phyloP scores from a whole-genome alignment of 352 stramenopile genomes.

The Phytophthora sansomeana region DNA sequence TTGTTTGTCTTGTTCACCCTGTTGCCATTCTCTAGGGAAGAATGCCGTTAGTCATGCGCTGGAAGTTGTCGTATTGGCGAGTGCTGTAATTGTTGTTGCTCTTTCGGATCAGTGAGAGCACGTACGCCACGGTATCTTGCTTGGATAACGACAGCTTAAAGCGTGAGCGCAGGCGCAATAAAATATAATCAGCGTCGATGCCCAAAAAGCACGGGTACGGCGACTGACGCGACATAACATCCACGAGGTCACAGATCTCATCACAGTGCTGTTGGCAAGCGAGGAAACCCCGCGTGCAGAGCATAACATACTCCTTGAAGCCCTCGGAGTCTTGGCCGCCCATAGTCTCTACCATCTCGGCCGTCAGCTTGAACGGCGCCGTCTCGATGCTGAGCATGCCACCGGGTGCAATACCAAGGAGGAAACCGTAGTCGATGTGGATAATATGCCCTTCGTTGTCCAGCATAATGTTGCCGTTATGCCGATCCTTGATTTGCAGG shows the following conservation, averaged over 20 bases:
- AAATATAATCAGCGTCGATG: slow-evolving; percentile 86
- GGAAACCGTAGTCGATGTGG: slow-evolving; percentile 99
- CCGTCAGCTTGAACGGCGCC: slow-evolving; percentile 99
- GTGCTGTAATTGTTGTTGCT: slow-evolving; percentile 95
- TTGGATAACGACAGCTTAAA: slow-evolving; percentile 91
- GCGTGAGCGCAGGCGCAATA: slow-evolving; percentile 85
- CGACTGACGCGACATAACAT: slow-evolving; percentile 96
- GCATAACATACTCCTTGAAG: slow-evolving; percentile 97
- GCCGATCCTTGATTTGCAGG: slow-evolving; percentile 99
- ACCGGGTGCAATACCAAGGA: slow-evolving; percentile 98
- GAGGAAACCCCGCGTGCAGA: slow-evolving; percentile 98
- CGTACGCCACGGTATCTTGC: slow-evolving; percentile 91
- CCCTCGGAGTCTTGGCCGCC: slow-evolving; percentile 89
- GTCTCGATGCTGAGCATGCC: slow-evolving; percentile 99
- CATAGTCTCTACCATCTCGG: slow-evolving; percentile 99
- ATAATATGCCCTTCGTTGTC: slow-evolving; percentile 98
- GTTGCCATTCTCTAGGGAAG: slow-evolving; percentile 57
- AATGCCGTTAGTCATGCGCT: slow-evolving; percentile 95
- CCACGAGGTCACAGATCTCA: slow-evolving; percentile 97
- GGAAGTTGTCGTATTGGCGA: slow-evolving; percentile 94
- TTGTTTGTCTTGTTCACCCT: not conserved
- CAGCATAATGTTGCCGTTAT: slow-evolving; percentile 99
- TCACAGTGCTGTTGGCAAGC: slow-evolving; percentile 95
- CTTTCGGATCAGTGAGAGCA: slow-evolving; percentile 91
- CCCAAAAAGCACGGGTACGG: slow-evolving; percentile 96